Evolutionary conservation across 352 stramenopile genomes (phyloP), one percentile per base, ranked within the genome.

Genomic region (Phytophthora colocasiae): DNA sequence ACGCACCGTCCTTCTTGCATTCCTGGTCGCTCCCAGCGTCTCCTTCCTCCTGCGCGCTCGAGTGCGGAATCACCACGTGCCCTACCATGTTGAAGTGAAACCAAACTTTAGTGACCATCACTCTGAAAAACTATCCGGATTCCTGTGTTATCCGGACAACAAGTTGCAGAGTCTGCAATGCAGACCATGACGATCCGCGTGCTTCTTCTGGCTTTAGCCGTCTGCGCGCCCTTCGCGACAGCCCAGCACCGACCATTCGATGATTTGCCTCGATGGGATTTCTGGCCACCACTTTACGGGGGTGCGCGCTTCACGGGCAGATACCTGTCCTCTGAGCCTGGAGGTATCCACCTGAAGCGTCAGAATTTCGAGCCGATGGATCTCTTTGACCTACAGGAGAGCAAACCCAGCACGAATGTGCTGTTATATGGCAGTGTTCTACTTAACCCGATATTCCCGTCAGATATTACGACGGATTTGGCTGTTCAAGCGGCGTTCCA

Each of bases 351-450:
- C 43, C 57, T 87, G 45, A 68, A 58, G 27, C 68, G 71, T 32
- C 78, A 90, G 61, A 70, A 29, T 45, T 95, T 91, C 55, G 57
- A 72, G 15, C 48, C 71, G 12, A 71, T 92, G 11, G 78, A 95
- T 51, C 77, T 91, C 31, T 93, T 94, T 54, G 59, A 77, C 32
- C 64, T 87, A 46, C 51, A 71, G 29, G 22, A 57, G 8, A 29
- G 68, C 51, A 66, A 41, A 52, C 56, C 29, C 36, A 57, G 15
- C 6, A 58, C 45, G 2, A 90, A 90, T 34, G 47, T 34, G n/a
- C 56, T 93, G 22, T 53, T 91, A 6, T 95, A 92, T 50, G 85
- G 87, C 2, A 90, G 69, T 41, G 65, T 93, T 0, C 47, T 95
- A 17, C 69, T 90, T 11, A 44, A 75, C 3, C 80, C 82, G 0